phyloP scores from a whole-genome alignment of 2,329 filamentous ascomycete genomes.

The Fusarium sacchari region DNA sequence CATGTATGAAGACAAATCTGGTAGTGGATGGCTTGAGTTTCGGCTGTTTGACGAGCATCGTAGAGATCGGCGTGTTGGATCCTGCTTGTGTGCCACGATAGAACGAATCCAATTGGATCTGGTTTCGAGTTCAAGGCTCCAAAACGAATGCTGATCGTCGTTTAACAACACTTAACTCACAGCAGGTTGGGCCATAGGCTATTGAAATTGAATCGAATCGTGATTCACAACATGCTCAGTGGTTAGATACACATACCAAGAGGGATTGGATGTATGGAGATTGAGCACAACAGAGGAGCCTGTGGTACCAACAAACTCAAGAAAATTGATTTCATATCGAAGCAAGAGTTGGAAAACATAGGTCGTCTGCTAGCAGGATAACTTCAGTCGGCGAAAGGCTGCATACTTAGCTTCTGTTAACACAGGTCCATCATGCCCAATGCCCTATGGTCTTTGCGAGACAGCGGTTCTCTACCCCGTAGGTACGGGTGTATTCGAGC shows the following conservation, averaged over 20 bases:
- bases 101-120: not conserved
- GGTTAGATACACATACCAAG: constrained; percentile 2
- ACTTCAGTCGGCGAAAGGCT: constrained; percentile 15
- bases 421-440: not conserved
- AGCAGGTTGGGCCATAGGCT: constrained; percentile 8
- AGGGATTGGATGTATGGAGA: constrained; percentile 14
- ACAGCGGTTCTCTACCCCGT: not conserved
- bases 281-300: constrained; percentile 16
- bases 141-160: not conserved
- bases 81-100: constrained; percentile 16
- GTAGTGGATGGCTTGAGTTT: not conserved
- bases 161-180: constrained; percentile 6
- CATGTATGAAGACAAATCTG: constrained; percentile 7
- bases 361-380: constrained; percentile 12
- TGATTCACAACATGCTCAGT: constrained; percentile 17
- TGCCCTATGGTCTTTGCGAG: not conserved
- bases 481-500: not conserved
- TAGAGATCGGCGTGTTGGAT: not conserved
- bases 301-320: constrained; percentile 25
- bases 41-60: not conserved
- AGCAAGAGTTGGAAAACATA: constrained; percentile 3
- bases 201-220: not conserved
- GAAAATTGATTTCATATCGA: not conserved
- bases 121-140: not conserved
- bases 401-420: constrained; percentile 22